phyloP scores from a whole-genome alignment of 495 filamentous ascomycete genomes.

The Podospora comata region DNA sequence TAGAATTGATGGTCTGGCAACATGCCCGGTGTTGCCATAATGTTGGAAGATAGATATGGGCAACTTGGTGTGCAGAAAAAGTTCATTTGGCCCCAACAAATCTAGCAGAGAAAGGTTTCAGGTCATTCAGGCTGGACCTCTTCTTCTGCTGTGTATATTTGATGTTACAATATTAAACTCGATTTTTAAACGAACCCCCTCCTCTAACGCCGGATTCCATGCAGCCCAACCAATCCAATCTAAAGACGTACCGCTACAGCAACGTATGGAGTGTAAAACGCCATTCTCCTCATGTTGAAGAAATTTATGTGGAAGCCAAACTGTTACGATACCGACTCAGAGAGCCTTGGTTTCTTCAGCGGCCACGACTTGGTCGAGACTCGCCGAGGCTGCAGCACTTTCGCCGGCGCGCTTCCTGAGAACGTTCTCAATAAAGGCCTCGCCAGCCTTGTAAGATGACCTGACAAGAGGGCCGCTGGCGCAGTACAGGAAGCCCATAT shows the following conservation, averaged over 20 bases:
- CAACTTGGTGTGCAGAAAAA: neutral
- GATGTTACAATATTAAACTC: conserved; percentile 29
- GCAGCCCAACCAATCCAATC: conserved; percentile 15
- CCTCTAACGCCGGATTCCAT: conserved; percentile 20
- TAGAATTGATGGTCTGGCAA: neutral
- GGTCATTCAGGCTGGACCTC: neutral
- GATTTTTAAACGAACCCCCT: neutral
- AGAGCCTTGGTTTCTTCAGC: conserved; percentile 24
- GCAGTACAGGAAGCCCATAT: conserved; percentile 95
- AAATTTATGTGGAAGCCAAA: conserved; percentile 17
- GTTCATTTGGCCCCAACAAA: conserved; percentile 1
- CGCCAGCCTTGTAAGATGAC: conserved; percentile 94
- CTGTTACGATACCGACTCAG: conserved; percentile 7
- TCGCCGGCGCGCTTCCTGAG: conserved; percentile 74
- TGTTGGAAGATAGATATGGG: neutral
- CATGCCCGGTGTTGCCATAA: neutral
- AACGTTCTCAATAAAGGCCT: conserved; percentile 98
- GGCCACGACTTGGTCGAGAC: conserved; percentile 24
- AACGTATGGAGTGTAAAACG: conserved; percentile 16
- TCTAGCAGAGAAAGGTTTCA: conserved; percentile 4
- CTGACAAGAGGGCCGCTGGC: conserved; percentile 89
- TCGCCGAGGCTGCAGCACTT: conserved; percentile 29
- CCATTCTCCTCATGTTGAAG: conserved; percentile 15
- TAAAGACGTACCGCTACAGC: conserved; percentile 2
- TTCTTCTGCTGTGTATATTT: conserved; percentile 11